Evolutionary conservation across 768 basidiomycete species (phyloP).

Genomic region (Russula compacta): DNA sequence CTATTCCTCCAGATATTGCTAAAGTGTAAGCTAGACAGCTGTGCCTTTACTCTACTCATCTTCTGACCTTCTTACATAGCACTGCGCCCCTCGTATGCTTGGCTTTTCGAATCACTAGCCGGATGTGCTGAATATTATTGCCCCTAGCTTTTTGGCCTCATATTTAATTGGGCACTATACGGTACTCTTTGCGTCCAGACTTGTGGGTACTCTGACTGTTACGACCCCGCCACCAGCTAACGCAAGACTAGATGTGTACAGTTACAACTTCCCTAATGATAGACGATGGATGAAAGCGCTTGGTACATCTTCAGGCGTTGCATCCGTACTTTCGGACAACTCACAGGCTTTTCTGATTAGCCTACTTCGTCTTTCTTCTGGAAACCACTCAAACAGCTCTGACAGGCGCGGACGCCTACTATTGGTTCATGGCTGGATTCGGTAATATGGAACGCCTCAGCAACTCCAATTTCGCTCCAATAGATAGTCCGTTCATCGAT

Average conservation of each 20-base stretch:
- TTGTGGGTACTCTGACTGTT: conserved; percentile 17
- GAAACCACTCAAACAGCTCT: conserved; percentile 24
- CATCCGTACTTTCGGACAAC: too few species aligned
- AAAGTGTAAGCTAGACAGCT: background rate
- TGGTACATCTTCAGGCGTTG: background rate
- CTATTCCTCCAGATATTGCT: background rate
- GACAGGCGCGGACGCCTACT: conserved; percentile 23
- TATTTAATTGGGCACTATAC: conserved; percentile 25
- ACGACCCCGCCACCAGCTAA: background rate
- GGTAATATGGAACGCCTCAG: conserved; percentile 24
- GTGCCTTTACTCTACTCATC: too few species aligned
- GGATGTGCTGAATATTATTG: too few species aligned
- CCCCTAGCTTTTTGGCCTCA: conserved; percentile 1
- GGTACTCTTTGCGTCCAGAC: conserved; percentile 25
- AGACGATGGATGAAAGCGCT: background rate
- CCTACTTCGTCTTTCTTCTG: conserved; percentile 22
- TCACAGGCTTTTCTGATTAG: conserved; percentile 6
- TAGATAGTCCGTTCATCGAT: conserved; percentile 25
- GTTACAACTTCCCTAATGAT: conserved; percentile 12
- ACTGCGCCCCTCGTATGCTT: conserved; percentile 3
- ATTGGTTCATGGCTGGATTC: conserved; percentile 26
- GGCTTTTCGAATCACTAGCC: background rate
- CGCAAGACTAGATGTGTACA: conserved; percentile 10
- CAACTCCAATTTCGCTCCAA: conserved; percentile 21
- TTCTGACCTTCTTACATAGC: background rate